phyloP scores from a whole-genome alignment of 768 basidiomycete species.

The Leccinum imitatum region DNA sequence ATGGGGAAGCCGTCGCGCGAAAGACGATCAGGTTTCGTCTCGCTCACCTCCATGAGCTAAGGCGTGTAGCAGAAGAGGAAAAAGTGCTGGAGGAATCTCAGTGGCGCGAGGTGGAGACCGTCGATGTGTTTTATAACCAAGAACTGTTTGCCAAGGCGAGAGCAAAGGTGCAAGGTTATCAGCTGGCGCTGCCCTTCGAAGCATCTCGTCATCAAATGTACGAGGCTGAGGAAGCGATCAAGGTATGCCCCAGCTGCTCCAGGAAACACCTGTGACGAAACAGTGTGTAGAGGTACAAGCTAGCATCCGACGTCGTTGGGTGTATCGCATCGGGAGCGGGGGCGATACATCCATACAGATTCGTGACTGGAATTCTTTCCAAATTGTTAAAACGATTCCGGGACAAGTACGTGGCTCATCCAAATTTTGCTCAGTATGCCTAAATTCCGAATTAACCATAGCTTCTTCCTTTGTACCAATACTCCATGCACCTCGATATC shows the following conservation, averaged over 20 bases:
- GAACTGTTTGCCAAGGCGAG: conserved; percentile 44
- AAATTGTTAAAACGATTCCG: conserved; percentile 49
- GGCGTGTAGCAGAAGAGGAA: conserved; percentile 53
- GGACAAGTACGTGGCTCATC: conserved; percentile 39
- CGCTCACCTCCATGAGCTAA: conserved; percentile 52
- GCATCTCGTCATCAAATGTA: conserved; percentile 33
- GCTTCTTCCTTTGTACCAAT: conserved; percentile 57
- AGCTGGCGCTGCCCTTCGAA: conserved; percentile 50
- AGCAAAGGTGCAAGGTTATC: conserved; percentile 43
- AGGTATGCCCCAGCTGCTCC: conserved; percentile 19
- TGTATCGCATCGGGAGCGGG: conserved; percentile 56
- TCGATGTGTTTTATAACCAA: conserved; percentile 53
- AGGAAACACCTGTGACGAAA: not conserved
- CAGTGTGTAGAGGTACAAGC: conserved; percentile 42
- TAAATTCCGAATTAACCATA: conserved; percentile 22
- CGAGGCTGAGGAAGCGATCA: conserved; percentile 34
- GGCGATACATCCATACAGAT: conserved; percentile 67
- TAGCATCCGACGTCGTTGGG: conserved; percentile 47
- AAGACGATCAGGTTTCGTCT: conserved; percentile 61
- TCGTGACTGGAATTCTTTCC: conserved; percentile 61
- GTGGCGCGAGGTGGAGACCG: conserved; percentile 54
- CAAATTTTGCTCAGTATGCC: not conserved
- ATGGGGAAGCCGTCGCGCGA: conserved; percentile 48
- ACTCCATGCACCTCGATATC: conserved; percentile 60
- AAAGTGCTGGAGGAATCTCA: conserved; percentile 52